These are phyloP conservation scores for Zanthoxylum bungeanum DNA, from an alignment of 345 rosid species.

Conservation along the genomic window DNA sequence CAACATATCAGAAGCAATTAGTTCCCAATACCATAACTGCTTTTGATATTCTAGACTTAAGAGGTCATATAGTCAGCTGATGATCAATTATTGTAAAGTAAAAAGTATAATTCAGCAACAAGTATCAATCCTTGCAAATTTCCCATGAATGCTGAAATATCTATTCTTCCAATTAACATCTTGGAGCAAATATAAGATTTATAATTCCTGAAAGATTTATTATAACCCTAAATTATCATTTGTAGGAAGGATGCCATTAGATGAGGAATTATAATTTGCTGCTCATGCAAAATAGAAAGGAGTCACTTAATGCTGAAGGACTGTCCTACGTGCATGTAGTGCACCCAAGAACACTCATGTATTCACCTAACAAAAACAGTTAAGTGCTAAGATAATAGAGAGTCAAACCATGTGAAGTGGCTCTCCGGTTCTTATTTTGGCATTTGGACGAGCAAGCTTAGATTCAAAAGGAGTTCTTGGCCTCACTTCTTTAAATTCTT, in stretches of 20 bases:
- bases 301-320: not conserved
- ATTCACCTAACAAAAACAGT: slow-evolving; percentile 13
- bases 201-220: not conserved
- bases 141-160: not conserved
- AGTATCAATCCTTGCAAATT: not conserved
- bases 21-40: not conserved
- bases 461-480: slow-evolving; percentile 97
- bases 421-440: slow-evolving; percentile 81
- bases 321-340: no score
- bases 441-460: slow-evolving; percentile 85
- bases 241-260: not conserved
- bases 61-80: not conserved
- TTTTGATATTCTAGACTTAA: not conserved
- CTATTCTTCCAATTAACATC: not conserved
- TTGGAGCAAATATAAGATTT: not conserved
- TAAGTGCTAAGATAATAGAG: slow-evolving; percentile 3
- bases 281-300: not conserved
- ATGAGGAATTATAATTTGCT: not conserved
- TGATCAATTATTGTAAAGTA: not conserved
- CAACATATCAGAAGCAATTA: not conserved
- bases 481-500: slow-evolving; percentile 74
- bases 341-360: no score
- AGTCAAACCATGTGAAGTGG: slow-evolving; percentile 50
- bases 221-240: not conserved
- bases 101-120: not conserved